Percentiles rank a stretch among this genome's conserved stretches.
phyloP scores from a whole-genome alignment of 768 basidiomycete genomes.

The Auriscalpium microsporum region DNA sequence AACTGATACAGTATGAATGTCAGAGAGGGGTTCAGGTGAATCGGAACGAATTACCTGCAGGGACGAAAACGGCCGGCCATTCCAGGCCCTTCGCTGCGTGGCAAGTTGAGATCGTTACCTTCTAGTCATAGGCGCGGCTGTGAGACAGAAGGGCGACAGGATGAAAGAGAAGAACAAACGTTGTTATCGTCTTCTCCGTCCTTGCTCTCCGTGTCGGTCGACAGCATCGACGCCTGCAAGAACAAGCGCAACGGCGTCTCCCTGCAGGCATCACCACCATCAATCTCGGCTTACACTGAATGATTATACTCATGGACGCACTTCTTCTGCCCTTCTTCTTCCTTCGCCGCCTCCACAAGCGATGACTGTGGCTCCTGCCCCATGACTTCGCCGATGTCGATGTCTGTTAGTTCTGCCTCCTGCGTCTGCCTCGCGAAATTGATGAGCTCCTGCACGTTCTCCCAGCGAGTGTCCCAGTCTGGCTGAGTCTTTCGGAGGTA shows the following conservation, averaged over 20 bases:
- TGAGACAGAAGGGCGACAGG: neutral
- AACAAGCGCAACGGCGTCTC: conserved; percentile 60
- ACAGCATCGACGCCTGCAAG: conserved; percentile 74
- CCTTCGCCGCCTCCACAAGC: neutral
- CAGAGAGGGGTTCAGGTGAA: neutral
- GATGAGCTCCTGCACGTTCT: conserved; percentile 81
- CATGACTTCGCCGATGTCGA: neutral
- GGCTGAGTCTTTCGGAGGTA: conserved; percentile 61
- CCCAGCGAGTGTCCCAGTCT: conserved; percentile 74
- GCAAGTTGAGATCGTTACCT: conserved; percentile 79
- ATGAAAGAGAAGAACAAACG: conserved; percentile 21
- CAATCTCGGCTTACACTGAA: too few species aligned
- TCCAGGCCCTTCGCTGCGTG: conserved; percentile 89
- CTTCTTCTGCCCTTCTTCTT: neutral
- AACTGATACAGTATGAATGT: conserved; percentile 30
- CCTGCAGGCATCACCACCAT: conserved; percentile 16
- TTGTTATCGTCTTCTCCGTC: conserved; percentile 40
- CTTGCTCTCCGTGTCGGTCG: conserved; percentile 66
- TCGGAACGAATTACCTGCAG: conserved; percentile 40
- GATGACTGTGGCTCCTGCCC: neutral
- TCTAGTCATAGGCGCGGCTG: conserved; percentile 31
- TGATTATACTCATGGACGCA: too few species aligned
- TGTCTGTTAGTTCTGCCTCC: neutral
- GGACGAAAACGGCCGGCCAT: conserved; percentile 85
- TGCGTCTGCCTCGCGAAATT: conserved; percentile 62